Base-by-base conservation (phyloP, 805 yeast species). In the Yamadazyma sp. region DNA sequence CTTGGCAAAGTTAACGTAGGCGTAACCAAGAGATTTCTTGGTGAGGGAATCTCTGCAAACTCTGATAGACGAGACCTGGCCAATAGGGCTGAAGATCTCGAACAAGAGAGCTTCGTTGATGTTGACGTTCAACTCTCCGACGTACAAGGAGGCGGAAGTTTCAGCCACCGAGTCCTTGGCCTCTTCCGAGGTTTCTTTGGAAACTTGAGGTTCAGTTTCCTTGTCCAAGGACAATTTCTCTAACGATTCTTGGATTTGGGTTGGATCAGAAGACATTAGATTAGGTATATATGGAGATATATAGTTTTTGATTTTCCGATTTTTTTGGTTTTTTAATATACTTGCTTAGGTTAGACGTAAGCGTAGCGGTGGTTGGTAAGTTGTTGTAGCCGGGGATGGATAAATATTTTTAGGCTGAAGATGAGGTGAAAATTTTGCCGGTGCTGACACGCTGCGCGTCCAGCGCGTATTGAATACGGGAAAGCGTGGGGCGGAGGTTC, bases 21-120 rank as follows among this genome's bases (percentile, higher is more conserved):
- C 99, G 69, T 93, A 93, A 62, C 99, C 98, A 54, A 93, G 80
- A 46, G 98, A 91, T 62, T 88, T 89, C 75, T 91, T 87, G 65
- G 97, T 82, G 55, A 93, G 84, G 53, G 97, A 95, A 63, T 93
- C 98, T 73, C 99, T 91, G 76, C 99, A 93, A 49, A 93, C 96
- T 75, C 98, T 90, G 67, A 93, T 90, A 47, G 96, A 87, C 21
- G 96, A 79, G 44, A 93, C 98, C 59, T 87, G 89, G 53, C 98
- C 99, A 55, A 91, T 77, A 60, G 86, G 89, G 49, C 95, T 85
- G 75, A 93, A 93, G 57, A 90, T 75, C 75, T 93, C 99, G 63
- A 85, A 93, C 60, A 93, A 80, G 55, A 84, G 76, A 45, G 98
- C 95, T 77, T 93, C 99, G 54, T 88, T 85, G 54, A 93, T 95